A percentile compares a stretch with the other conserved stretches of the same genome.
Conservation (phyloP, 352 stramenopile genomes). For the Globisporangium orthogonon region DNA sequence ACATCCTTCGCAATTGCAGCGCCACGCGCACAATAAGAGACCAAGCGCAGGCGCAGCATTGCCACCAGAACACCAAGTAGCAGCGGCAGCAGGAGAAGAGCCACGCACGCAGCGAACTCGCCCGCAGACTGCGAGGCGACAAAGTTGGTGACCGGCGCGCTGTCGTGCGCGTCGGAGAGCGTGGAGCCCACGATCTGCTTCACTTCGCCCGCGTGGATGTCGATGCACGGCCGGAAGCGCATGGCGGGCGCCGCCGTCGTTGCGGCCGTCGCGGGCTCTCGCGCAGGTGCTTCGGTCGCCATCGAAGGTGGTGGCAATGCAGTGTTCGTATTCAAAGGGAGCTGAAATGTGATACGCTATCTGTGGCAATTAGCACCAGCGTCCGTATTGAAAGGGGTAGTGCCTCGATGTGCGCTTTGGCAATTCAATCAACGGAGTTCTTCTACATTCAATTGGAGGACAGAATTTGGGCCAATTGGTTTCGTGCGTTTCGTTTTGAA, state of each 20-base stretch:
- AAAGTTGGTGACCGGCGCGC: conserved; percentile 90
- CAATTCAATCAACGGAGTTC: no score
- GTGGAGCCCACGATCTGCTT: conserved; percentile 99
- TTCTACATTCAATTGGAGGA: no score
- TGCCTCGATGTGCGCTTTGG: no score
- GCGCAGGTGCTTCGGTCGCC: not conserved
- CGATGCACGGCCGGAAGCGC: conserved; percentile 98
- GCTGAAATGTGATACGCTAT: no score
- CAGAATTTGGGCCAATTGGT: no score
- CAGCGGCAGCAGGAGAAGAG: not conserved
- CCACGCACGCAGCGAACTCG: conserved; percentile 63
- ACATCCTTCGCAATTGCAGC: conserved; percentile 65
- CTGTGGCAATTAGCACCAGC: no score
- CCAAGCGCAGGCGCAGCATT: not conserved
- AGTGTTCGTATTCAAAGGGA: no score
- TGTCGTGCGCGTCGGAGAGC: conserved; percentile 80
- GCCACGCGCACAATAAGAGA: not conserved
- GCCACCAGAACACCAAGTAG: not conserved
- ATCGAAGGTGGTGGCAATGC: not conserved
- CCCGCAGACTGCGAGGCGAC: conserved; percentile 62
- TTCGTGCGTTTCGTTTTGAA: no score
- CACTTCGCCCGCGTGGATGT: conserved; percentile 95
- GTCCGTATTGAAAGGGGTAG: no score
- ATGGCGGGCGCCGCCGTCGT: conserved; percentile 28
- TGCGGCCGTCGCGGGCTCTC: no score